Conservation (phyloP, 2,329 filamentous ascomycete species). For the Pseudonectria foliicola region DNA sequence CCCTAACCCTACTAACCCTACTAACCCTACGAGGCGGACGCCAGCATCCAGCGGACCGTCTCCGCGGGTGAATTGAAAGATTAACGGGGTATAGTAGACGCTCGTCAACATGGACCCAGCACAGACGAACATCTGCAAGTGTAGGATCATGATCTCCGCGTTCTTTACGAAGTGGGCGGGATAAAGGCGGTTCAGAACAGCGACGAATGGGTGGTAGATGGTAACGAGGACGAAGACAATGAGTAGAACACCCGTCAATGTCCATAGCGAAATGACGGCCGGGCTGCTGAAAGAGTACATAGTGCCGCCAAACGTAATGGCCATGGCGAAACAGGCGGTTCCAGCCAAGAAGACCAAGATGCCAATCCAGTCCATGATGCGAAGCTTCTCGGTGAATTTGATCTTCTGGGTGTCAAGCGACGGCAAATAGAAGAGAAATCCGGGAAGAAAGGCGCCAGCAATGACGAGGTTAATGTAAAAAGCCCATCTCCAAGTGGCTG, state of each 20-base stretch:
- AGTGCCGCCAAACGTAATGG: slow-evolving; percentile 40
- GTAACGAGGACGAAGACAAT: slow-evolving; percentile 36
- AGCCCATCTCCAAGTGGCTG: slow-evolving; percentile 32
- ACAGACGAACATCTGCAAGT: slow-evolving; percentile 22
- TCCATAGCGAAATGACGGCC: slow-evolving; percentile 36
- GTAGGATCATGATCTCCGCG: slow-evolving; percentile 6
- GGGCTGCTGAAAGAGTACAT: slow-evolving; percentile 36
- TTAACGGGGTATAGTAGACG: slow-evolving; percentile 44
- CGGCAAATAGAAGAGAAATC: slow-evolving; percentile 24
- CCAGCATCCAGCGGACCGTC: slow-evolving; percentile 33
- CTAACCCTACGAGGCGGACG: slow-evolving; percentile 32
- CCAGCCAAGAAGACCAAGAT: slow-evolving; percentile 33
- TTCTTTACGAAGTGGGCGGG: slow-evolving; percentile 23
- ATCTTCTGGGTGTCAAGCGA: slow-evolving; percentile 5
- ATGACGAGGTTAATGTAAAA: slow-evolving; percentile 43
- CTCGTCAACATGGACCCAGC: slow-evolving; percentile 15
- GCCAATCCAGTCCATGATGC: slow-evolving; percentile 36
- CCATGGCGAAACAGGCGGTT: slow-evolving; percentile 37
- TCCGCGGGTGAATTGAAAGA: slow-evolving; percentile 39
- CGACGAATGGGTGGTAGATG: slow-evolving; percentile 30
- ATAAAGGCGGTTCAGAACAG: slow-evolving; percentile 27
- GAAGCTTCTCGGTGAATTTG: slow-evolving; percentile 20
- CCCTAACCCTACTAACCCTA: no score
- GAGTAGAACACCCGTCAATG: slow-evolving; percentile 32
- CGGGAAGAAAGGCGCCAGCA: slow-evolving; percentile 28